These are phyloP conservation scores for Papiliotrema nemorosa DNA, from an alignment of 1,284 basidiomycete species.

Conservation along the genomic window DNA sequence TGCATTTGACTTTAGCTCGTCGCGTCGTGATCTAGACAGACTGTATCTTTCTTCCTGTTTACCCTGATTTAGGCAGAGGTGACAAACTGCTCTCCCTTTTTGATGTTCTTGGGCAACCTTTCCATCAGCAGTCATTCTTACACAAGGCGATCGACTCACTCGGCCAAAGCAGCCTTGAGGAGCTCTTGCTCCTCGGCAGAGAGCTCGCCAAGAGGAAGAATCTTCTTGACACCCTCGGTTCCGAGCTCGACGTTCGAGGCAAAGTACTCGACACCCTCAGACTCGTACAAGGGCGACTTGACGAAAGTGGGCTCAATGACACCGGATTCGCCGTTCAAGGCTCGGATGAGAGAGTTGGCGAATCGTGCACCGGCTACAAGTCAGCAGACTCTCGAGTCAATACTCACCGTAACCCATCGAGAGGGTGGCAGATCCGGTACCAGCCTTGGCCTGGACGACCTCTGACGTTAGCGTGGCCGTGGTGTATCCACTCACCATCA, in stretches of 20 bases:
- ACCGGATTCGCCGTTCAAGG: constrained; percentile 82
- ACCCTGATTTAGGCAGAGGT: constrained; percentile 6
- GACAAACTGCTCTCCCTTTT: constrained; percentile 84
- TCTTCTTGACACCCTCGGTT: constrained; percentile 81
- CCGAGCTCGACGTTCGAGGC: constrained; percentile 79
- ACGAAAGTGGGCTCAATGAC: constrained; percentile 83
- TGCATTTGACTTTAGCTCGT: too few species aligned
- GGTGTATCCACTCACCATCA: constrained; percentile 55
- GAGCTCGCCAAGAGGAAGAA: constrained; percentile 73
- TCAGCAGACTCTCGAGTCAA: constrained; percentile 2
- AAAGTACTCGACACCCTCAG: constrained; percentile 78
- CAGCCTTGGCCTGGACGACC: constrained; percentile 89
- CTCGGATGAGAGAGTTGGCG: constrained; percentile 71
- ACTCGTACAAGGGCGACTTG: constrained; percentile 70
- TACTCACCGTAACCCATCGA: constrained; percentile 75
- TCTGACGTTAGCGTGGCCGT: constrained; percentile 40
- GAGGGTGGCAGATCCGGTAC: constrained; percentile 78
- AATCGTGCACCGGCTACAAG: constrained; percentile 71
- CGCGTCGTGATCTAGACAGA: too few species aligned
- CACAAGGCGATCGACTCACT: constrained; percentile 47
- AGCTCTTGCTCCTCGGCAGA: constrained; percentile 79
- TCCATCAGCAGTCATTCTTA: background rate
- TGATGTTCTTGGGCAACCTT: constrained; percentile 88
- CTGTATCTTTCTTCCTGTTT: too few species aligned
- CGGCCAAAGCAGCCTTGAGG: constrained; percentile 80